These are phyloP conservation scores for Thermothelomyces thermophilus DNA, from an alignment of 2,329 filamentous ascomycete species.

Conservation along the genomic window DNA sequence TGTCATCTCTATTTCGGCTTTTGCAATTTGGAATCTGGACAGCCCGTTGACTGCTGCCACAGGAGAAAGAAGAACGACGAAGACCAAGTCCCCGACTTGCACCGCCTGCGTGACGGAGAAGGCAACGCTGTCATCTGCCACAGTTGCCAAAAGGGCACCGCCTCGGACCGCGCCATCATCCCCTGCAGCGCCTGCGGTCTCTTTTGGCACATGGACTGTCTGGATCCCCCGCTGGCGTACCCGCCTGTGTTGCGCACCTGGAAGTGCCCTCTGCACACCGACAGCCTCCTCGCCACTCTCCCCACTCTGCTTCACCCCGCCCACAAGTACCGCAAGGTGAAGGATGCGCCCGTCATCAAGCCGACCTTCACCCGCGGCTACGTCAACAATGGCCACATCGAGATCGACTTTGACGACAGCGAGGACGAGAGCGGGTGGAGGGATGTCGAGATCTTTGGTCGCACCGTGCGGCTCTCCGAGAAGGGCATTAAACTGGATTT, in stretches of 20 bases:
- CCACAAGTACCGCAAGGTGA: slow-evolving; percentile 56
- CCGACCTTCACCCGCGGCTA: slow-evolving; percentile 57
- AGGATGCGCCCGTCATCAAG: slow-evolving; percentile 44
- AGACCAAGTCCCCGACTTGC: slow-evolving; percentile 60
- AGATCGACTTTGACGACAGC: slow-evolving; percentile 55
- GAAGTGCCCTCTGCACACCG: slow-evolving; percentile 83
- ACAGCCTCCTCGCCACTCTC: slow-evolving; percentile 61
- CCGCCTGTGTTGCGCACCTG: slow-evolving; percentile 72
- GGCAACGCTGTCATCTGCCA: slow-evolving; percentile 73
- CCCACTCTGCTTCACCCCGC: slow-evolving; percentile 52
- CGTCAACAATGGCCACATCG: slow-evolving; percentile 64
- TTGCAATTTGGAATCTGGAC: not conserved
- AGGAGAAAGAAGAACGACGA: slow-evolving; percentile 53
- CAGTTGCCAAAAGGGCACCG: slow-evolving; percentile 61
- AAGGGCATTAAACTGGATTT: slow-evolving; percentile 65
- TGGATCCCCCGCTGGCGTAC: slow-evolving; percentile 74
- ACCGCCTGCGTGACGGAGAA: slow-evolving; percentile 63
- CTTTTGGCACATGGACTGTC: slow-evolving; percentile 88
- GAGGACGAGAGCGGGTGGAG: slow-evolving; percentile 52
- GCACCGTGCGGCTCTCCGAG: slow-evolving; percentile 57
- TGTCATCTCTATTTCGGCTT: not conserved
- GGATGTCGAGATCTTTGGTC: slow-evolving; percentile 55
- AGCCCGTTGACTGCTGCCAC: slow-evolving; percentile 27
- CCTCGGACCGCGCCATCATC: slow-evolving; percentile 64
- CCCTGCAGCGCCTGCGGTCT: slow-evolving; percentile 77